Percentiles rank a stretch among this genome's conserved stretches.
phyloP scores from a whole-genome alignment of 2,329 filamentous ascomycete species.

The Didymella glomerata region DNA sequence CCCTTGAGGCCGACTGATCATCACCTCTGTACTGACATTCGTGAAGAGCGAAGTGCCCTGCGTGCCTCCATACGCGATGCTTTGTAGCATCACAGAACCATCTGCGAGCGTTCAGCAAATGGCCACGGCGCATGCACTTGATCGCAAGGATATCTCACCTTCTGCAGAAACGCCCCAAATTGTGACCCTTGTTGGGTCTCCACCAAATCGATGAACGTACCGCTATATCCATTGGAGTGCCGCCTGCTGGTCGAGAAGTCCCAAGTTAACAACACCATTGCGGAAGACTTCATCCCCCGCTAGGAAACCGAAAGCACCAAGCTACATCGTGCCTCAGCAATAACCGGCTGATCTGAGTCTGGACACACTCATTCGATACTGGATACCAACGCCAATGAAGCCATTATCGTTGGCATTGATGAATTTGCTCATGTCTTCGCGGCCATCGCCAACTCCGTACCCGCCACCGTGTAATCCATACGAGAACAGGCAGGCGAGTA shows the following conservation, averaged over 20 bases:
- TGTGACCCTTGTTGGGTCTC: neutral
- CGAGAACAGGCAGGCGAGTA: neutral
- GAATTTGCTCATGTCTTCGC: neutral
- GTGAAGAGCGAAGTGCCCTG: neutral
- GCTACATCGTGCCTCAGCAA: neutral
- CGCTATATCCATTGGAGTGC: neutral
- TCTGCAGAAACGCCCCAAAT: neutral
- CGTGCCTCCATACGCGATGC: neutral
- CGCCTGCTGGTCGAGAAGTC: neutral
- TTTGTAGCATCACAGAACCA: neutral
- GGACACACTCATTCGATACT: neutral
- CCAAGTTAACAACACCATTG: neutral
- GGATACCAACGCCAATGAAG: neutral
- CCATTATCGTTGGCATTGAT: neutral
- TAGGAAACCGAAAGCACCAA: neutral
- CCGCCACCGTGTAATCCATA: neutral
- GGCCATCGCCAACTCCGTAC: neutral
- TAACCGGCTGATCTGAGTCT: neutral
- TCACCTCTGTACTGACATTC: neutral
- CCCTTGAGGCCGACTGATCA: neutral
- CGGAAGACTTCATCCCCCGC: neutral
- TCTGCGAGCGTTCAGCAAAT: neutral
- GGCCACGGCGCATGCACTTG: no score
- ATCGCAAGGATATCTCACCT: neutral
- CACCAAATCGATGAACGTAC: neutral